Base-by-base conservation (phyloP, 2,329 filamentous ascomycete genomes). In the Paramyrothecium roridum region DNA sequence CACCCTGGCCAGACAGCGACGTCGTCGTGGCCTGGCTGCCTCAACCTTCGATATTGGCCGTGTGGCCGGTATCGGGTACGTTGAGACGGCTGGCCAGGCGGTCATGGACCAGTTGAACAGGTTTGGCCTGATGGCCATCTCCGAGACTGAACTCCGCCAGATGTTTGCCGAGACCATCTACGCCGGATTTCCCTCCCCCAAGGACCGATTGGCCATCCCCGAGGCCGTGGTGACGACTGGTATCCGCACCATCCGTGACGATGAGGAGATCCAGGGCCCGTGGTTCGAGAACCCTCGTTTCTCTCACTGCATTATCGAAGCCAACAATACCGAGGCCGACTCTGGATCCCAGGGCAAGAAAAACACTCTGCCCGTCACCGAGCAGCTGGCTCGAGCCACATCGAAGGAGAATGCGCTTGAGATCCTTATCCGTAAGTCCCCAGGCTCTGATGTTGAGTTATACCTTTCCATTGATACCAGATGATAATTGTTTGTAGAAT, bases 1-100 rank as follows among this genome's bases (percentile, higher is more conserved):
- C 16, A 60, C 65, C n/a, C 52, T 75, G 1, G 59, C 63, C 20
- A 56, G 56, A 13, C 54, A 66, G 21, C 61, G 72, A 17, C 61
- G 68, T 2, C 52, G 54, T 1, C 62, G 61, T 2, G 72, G 72
- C 2, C 64, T 77, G 3, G 66, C 74, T 1, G 76, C 70, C 3
- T 69, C 71, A 0, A 59, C 64, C 12, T 67, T 80, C 2, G 65
- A 80, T 56, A 66, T 81, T 20, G 58, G 64, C 13, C 48, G 21
- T 26, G 48, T 50, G 7, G 23, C 23, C 19, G 37, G 37, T 19
- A 50, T 50, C n/a, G 48, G 48, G 16, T 50, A 50, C 26, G 48
- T 50, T 22, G 48, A 50, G 23, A 16, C 48, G 23, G 48, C 48
- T 4, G 48, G 12, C 48, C 48, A 50, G 19, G 48, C 19, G 12